A percentile compares a stretch with the other conserved stretches of the same genome.
Conservation (phyloP, 768 basidiomycete genomes). For the Trametes punicea region DNA sequence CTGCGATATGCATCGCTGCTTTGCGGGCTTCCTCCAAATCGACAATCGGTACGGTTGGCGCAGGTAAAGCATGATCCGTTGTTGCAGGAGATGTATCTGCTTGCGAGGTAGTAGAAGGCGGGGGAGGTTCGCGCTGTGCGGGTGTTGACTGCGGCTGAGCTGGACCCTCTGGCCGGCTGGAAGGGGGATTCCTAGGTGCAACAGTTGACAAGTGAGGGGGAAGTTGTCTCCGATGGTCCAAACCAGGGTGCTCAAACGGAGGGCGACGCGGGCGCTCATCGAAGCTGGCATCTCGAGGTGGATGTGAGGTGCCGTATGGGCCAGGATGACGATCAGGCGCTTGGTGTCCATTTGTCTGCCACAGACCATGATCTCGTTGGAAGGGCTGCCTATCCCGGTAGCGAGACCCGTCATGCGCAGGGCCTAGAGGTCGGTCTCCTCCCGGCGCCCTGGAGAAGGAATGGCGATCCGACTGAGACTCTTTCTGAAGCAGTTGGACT, state of each 20-base stretch:
- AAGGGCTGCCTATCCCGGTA: conserved; percentile 22
- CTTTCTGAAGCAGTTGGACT: conserved; percentile 63
- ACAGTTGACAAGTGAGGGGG: conserved; percentile 51
- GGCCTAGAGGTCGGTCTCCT: conserved; percentile 22
- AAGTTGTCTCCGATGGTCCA: conserved; percentile 38
- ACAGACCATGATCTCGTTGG: conserved; percentile 20
- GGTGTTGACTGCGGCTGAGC: conserved; percentile 28
- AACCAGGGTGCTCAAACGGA: background rate
- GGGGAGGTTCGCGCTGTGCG: conserved; percentile 10
- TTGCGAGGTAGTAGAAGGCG: conserved; percentile 18
- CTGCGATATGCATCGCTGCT: conserved; percentile 79
- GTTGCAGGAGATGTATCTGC: conserved; percentile 19
- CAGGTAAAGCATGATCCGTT: conserved; percentile 16
- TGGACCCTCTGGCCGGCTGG: background rate
- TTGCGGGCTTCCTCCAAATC: conserved; percentile 63
- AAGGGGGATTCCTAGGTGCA: background rate
- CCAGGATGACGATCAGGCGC: conserved; percentile 4
- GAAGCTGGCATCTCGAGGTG: conserved; percentile 7
- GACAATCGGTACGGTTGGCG: conserved; percentile 20
- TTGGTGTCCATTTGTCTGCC: background rate
- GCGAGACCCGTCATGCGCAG: conserved; percentile 16
- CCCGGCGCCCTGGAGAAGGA: conserved; percentile 17
- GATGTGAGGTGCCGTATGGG: background rate
- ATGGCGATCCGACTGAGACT: conserved; percentile 11
- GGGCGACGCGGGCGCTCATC: conserved; percentile 11